Percentiles rank a stretch among this genome's conserved stretches.
These are phyloP conservation scores for Phytophthora pluvialis DNA, from an alignment of 352 stramenopile genomes.

Conservation along the genomic window DNA sequence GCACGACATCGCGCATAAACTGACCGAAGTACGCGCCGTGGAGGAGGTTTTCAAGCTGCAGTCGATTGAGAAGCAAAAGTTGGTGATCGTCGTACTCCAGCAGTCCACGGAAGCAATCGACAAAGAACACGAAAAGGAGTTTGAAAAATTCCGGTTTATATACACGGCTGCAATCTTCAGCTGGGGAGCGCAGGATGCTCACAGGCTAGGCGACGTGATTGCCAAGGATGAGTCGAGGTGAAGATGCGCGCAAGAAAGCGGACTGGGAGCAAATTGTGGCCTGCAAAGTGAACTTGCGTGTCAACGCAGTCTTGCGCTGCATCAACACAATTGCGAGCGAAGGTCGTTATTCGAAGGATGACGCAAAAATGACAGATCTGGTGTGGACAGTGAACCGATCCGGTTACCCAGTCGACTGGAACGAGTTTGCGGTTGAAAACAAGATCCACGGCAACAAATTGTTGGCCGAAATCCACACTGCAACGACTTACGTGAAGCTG, in stretches of 20 bases:
- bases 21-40: conserved; percentile 11
- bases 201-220: conserved; percentile 10
- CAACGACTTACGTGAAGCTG: conserved; percentile 11
- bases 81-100: conserved; percentile 10
- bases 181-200: conserved; percentile 5
- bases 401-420: neutral
- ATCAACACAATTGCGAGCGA: conserved; percentile 11
- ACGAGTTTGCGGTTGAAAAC: neutral
- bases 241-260: conserved; percentile 15
- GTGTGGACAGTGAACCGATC: conserved; percentile 2
- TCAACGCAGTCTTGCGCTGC: conserved; percentile 18
- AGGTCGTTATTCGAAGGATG: neutral
- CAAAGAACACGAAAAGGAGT: neutral
- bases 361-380: conserved; percentile 7
- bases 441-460: conserved; percentile 9
- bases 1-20: neutral
- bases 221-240: conserved; percentile 17
- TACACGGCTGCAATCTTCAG: conserved; percentile 1
- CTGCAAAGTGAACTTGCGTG: conserved; percentile 6
- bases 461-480: conserved; percentile 12
- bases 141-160: neutral
- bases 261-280: conserved; percentile 17
- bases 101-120: conserved; percentile 2
- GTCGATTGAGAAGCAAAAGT: conserved; percentile 22
- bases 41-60: conserved; percentile 15